Conservation (phyloP, 1,139 yeast genomes). For the Blastobotrys apis region DNA sequence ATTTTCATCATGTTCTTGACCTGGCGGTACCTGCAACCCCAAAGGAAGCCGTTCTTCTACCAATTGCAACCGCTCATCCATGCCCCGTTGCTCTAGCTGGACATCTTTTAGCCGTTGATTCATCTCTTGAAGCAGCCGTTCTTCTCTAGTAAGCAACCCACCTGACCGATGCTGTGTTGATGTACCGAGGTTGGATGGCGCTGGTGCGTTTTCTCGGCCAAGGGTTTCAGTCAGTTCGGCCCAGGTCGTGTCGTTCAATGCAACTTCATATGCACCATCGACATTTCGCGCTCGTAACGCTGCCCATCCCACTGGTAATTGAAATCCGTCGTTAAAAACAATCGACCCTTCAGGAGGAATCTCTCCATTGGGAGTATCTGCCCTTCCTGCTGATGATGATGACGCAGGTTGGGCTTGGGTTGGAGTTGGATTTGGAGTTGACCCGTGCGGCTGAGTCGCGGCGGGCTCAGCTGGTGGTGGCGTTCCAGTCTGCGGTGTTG, state of each 20-base stretch:
- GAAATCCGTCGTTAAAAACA: slow-evolving; percentile 9
- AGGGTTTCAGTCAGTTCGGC: slow-evolving; percentile 14
- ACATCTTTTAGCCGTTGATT: too few relatives aligned
- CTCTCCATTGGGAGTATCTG: neutral
- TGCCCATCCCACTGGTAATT: slow-evolving; percentile 23
- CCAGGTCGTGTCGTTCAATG: slow-evolving; percentile 17
- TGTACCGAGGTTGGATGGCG: neutral
- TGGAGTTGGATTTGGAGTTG: slow-evolving; percentile 5
- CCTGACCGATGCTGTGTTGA: neutral
- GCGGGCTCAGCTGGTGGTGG: too few relatives aligned
- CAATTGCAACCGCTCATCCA: too few relatives aligned
- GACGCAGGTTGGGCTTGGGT: slow-evolving; percentile 5
- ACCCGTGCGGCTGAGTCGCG: slow-evolving; percentile 1
- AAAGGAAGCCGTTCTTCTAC: too few relatives aligned
- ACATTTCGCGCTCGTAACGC: slow-evolving; percentile 18
- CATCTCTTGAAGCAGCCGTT: too few relatives aligned
- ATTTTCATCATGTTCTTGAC: too few relatives aligned
- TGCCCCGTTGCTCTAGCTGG: too few relatives aligned
- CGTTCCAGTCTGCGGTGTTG: neutral
- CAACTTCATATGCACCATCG: slow-evolving; percentile 11
- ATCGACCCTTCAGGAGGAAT: slow-evolving; percentile 1
- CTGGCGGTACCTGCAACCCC: too few relatives aligned
- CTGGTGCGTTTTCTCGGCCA: slow-evolving; percentile 2
- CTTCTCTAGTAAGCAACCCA: neutral
- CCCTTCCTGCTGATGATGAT: neutral